These are phyloP conservation scores for Dothidotthia symphoricarpi DNA, from an alignment of 2,329 filamentous ascomycete genomes.

Conservation along the genomic window DNA sequence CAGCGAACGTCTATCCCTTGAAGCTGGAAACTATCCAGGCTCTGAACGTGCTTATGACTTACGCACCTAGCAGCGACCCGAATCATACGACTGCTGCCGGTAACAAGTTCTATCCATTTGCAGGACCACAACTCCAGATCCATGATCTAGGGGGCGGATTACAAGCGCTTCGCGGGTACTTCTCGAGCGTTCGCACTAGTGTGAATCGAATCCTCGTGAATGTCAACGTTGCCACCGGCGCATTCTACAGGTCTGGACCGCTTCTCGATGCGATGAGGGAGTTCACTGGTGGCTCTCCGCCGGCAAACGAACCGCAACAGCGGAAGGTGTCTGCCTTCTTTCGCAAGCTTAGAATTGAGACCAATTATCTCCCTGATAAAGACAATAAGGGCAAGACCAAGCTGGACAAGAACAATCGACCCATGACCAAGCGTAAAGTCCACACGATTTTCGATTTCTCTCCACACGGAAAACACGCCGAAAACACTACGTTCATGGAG, in stretches of 20 bases:
- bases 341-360: conserved; percentile 40
- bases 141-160: conserved; percentile 52
- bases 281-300: conserved; percentile 7
- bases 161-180: conserved; percentile 60
- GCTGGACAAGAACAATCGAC: conserved; percentile 11
- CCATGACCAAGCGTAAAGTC: conserved; percentile 26
- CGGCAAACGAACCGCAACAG: conserved; percentile 8
- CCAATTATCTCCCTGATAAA: conserved; percentile 41
- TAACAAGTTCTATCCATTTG: conserved; percentile 49
- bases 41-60: conserved; percentile 58
- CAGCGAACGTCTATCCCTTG: conserved; percentile 43
- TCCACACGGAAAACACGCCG: conserved; percentile 34
- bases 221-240: conserved; percentile 60
- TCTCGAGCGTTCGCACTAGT: conserved; percentile 59
- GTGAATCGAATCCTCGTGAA: conserved; percentile 60
- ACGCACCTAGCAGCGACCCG: conserved; percentile 45
- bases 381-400: conserved; percentile 34
- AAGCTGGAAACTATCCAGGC: conserved; percentile 56
- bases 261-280: conserved; percentile 39
- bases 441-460: conserved; percentile 44
- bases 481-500: conserved; percentile 19
- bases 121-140: conserved; percentile 48
- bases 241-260: conserved; percentile 54
- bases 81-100: conserved; percentile 50
- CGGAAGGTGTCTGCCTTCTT: conserved; percentile 35